These are phyloP conservation scores for Hevea brasiliensis DNA, from an alignment of 345 rosid genomes.

Conservation along the genomic window DNA sequence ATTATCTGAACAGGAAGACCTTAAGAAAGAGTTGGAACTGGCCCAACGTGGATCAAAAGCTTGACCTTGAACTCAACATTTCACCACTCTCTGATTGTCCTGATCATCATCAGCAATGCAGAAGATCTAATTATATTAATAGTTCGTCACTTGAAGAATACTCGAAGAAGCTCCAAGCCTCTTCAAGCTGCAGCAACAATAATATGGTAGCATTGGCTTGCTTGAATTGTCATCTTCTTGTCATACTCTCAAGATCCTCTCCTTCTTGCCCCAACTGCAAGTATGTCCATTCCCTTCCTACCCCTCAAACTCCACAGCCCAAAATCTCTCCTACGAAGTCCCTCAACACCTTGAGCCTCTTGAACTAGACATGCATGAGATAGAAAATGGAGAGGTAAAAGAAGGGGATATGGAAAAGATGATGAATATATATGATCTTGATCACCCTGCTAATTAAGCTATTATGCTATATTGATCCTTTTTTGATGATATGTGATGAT, in stretches of 20 bases:
- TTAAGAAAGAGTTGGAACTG: constrained; percentile 40
- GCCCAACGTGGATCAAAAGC: constrained; percentile 38
- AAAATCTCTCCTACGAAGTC: constrained; percentile 22
- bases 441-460: not conserved
- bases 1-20: constrained; percentile 49
- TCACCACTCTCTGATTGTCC: constrained; percentile 19
- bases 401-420: no score
- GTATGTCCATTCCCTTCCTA: constrained; percentile 45
- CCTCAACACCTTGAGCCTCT: constrained; percentile 38
- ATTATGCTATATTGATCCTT: no score
- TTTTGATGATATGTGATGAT: not conserved
- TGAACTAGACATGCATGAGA: constrained; percentile 21
- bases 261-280: constrained; percentile 62
- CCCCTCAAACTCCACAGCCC: constrained; percentile 21
- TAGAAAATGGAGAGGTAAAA: not conserved
- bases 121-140: not conserved
- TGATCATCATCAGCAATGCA: not conserved
- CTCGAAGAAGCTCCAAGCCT: constrained; percentile 7
- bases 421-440: no score
- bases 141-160: not conserved
- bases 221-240: constrained; percentile 52
- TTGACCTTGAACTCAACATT: constrained; percentile 51
- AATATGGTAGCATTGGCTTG: constrained; percentile 53
- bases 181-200: constrained; percentile 14
- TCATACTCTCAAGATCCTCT: constrained; percentile 46